Conservation (phyloP, 2,329 filamentous ascomycete species). For the Dactylellina sp. region DNA sequence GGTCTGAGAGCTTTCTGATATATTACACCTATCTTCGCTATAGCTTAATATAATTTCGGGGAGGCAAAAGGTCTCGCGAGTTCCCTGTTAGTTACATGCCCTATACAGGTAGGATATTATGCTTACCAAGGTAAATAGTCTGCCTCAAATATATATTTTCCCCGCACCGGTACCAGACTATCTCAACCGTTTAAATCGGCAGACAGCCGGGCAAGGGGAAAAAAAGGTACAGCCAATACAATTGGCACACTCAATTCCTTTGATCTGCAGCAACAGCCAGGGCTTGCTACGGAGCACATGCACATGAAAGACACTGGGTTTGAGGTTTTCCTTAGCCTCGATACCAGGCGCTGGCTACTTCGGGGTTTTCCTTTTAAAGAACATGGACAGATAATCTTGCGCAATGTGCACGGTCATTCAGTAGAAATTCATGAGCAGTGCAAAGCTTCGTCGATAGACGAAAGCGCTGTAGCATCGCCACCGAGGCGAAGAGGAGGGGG, state of each 20-base stretch:
- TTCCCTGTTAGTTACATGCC: constrained; percentile 32
- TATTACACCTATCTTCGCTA: constrained; percentile 10
- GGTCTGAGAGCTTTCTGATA: constrained; percentile 25
- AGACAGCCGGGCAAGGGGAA: constrained; percentile 5
- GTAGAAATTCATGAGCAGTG: neutral
- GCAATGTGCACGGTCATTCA: constrained; percentile 24
- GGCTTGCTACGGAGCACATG: too few species aligned
- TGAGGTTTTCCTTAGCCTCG: neutral
- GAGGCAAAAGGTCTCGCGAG: constrained; percentile 21
- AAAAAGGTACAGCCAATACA: constrained; percentile 4
- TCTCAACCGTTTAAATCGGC: constrained; percentile 21
- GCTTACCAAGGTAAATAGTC: constrained; percentile 11
- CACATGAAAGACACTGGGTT: neutral
- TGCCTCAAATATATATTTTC: constrained; percentile 12
- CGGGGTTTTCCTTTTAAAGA: too few species aligned
- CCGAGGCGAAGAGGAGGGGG: constrained; percentile 19
- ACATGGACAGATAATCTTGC: constrained; percentile 54
- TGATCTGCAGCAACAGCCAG: neutral
- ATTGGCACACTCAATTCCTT: neutral
- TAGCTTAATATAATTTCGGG: neutral
- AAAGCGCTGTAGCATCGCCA: constrained; percentile 18
- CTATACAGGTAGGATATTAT: neutral
- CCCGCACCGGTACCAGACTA: constrained; percentile 8
- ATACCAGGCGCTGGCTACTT: too few species aligned
- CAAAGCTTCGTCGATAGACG: constrained; percentile 36